Conservation (phyloP, 139 green algal genomes). For the Tetradesmus obliquus region DNA sequence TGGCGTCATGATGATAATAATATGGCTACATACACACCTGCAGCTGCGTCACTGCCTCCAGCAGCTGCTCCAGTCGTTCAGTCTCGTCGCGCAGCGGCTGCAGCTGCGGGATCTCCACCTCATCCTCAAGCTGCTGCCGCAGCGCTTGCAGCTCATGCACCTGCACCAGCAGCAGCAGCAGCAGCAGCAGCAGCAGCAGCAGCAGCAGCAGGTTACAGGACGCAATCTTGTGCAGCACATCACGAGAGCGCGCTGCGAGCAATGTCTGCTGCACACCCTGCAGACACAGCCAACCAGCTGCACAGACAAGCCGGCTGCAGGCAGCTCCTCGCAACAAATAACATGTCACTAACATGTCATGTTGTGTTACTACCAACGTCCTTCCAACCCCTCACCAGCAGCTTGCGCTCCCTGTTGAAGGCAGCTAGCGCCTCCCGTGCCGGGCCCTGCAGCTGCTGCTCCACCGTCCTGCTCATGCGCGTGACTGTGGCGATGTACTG, state of each 20-base stretch:
- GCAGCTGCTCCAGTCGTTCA: slow-evolving; percentile 31
- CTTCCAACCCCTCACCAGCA: slow-evolving; percentile 15
- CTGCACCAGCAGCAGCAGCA: slow-evolving; percentile 5
- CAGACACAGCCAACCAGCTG: neutral
- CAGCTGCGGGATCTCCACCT: slow-evolving; percentile 43
- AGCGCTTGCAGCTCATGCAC: slow-evolving; percentile 42
- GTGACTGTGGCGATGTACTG: slow-evolving; percentile 27
- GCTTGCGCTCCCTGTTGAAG: slow-evolving; percentile 26
- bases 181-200: neutral
- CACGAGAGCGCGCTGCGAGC: neutral
- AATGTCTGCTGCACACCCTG: neutral
- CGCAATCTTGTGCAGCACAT: neutral
- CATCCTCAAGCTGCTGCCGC: slow-evolving; percentile 29
- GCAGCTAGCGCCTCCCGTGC: neutral
- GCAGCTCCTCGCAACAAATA: neutral
- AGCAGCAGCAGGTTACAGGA: neutral
- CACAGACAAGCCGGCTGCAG: neutral
- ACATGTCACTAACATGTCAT: no score
- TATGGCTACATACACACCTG: slow-evolving; percentile 5
- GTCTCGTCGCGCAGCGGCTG: slow-evolving; percentile 34
- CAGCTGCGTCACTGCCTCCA: slow-evolving; percentile 6
- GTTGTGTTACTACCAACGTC: no score
- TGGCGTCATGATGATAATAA: no score
- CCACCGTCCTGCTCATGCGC: slow-evolving; percentile 17
- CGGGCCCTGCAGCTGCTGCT: slow-evolving; percentile 33